Evolutionary conservation across 768 basidiomycete species (phyloP).

Genomic region (Lentinula detonsa): DNA sequence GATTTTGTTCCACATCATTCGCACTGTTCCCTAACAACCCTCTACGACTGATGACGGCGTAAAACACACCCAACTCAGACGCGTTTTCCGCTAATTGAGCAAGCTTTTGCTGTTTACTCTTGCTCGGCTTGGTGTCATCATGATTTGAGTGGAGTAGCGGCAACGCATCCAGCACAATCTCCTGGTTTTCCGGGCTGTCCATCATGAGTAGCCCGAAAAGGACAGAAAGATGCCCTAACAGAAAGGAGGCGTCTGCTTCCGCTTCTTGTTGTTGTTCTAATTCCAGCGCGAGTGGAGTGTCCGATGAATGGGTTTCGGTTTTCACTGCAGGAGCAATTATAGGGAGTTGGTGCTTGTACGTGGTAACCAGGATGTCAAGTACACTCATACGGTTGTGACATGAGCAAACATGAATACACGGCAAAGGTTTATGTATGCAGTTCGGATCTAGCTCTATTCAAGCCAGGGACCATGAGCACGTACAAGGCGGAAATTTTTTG

Average conservation of each 20-base stretch:
- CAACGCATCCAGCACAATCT: constrained; percentile 24
- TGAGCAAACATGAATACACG: neutral
- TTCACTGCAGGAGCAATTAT: neutral
- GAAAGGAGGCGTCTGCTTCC: constrained; percentile 41
- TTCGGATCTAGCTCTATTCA: constrained; percentile 7
- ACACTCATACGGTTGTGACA: neutral
- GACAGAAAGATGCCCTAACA: constrained; percentile 71
- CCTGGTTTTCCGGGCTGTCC: constrained; percentile 28
- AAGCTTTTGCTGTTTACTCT: constrained; percentile 20
- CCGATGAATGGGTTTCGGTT: constrained; percentile 2
- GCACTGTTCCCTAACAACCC: neutral
- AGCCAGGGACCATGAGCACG: neutral
- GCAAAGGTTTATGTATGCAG: neutral
- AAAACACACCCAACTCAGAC: constrained; percentile 43
- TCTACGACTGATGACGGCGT: constrained; percentile 17
- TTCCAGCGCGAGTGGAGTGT: constrained; percentile 11
- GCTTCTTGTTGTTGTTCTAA: constrained; percentile 11
- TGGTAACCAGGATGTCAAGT: constrained; percentile 6
- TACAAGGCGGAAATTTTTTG: neutral
- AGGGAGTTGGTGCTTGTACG: constrained; percentile 4
- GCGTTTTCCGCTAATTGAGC: constrained; percentile 36
- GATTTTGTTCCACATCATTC: neutral
- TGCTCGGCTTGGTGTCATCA: constrained; percentile 7
- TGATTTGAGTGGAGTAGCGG: constrained; percentile 6
- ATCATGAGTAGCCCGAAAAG: constrained; percentile 58